These are phyloP conservation scores for Lineolata rhizophorae DNA, from an alignment of 495 filamentous ascomycete species.

Conservation along the genomic window DNA sequence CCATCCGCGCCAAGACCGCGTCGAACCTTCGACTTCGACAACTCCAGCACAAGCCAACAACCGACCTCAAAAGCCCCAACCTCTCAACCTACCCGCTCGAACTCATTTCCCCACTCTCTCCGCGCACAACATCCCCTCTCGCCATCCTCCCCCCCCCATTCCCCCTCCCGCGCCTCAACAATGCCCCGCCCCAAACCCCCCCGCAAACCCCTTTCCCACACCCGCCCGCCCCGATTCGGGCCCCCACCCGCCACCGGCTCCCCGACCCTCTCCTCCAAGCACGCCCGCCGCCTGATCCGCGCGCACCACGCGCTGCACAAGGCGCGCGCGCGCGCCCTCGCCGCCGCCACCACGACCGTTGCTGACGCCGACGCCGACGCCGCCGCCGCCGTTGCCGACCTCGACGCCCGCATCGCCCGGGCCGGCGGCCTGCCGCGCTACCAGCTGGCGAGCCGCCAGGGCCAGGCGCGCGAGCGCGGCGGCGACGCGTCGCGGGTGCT, in stretches of 20 bases:
- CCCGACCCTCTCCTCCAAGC: conserved; percentile 50
- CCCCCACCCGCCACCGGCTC: background rate
- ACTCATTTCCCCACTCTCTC: too few relatives aligned
- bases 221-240: background rate
- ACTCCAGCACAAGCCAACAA: too few relatives aligned
- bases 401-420: conserved; percentile 36
- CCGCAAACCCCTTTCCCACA: too few relatives aligned
- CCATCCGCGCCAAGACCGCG: too few relatives aligned
- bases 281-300: conserved; percentile 61
- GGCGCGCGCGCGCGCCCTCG: conserved; percentile 40
- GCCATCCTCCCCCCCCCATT: too few relatives aligned
- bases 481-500: conserved; percentile 78
- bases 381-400: conserved; percentile 11
- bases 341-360: conserved; percentile 33
- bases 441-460: conserved; percentile 71
- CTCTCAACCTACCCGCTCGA: too few relatives aligned
- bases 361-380: conserved; percentile 11
- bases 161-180: too few relatives aligned
- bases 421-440: conserved; percentile 69
- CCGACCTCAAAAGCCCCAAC: too few relatives aligned
- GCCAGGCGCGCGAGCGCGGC: conserved; percentile 64
- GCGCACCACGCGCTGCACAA: conserved; percentile 73
- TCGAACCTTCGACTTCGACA: too few relatives aligned
- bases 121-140: too few relatives aligned
- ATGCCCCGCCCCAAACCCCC: too few relatives aligned